Evolutionary conservation across 805 yeast species (phyloP).

Genomic region (Candida broadrunensis): DNA sequence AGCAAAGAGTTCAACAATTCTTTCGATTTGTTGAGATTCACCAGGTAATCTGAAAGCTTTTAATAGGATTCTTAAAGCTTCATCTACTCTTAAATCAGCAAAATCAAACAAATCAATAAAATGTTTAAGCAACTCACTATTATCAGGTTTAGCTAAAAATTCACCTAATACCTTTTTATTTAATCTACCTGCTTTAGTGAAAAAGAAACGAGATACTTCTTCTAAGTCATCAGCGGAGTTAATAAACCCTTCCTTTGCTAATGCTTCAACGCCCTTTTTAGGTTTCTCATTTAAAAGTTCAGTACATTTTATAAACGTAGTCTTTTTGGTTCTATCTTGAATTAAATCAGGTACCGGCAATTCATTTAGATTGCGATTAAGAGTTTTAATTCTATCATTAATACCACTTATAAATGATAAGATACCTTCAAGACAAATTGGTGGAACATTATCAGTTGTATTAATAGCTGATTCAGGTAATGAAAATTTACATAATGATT

Average conservation of each 20-base stretch:
- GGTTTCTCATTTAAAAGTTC: constrained; percentile 77
- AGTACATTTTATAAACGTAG: constrained; percentile 73
- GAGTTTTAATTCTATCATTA: constrained; percentile 44
- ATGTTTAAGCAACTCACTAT: constrained; percentile 52
- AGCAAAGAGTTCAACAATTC: constrained; percentile 85
- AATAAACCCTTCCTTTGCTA: constrained; percentile 68
- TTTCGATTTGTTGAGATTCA: constrained; percentile 94
- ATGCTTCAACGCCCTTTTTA: constrained; percentile 63
- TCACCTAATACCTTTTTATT: constrained; percentile 90
- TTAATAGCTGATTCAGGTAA: constrained; percentile 79
- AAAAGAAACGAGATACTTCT: constrained; percentile 74
- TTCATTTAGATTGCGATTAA: constrained; percentile 3
- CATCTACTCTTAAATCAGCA: constrained; percentile 79
- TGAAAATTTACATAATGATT: constrained; percentile 71
- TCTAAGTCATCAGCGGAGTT: constrained; percentile 41
- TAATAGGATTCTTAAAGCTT: constrained; percentile 79
- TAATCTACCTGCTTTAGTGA: constrained; percentile 73
- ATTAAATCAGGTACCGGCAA: constrained; percentile 29
- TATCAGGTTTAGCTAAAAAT: constrained; percentile 72
- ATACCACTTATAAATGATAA: constrained; percentile 66
- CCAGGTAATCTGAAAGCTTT: constrained; percentile 92
- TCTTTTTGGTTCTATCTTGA: constrained; percentile 53
- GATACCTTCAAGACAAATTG: constrained; percentile 87
- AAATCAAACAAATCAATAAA: constrained; percentile 77
- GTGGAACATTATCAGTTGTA: constrained; percentile 87